These are phyloP conservation scores for Croton setiger DNA, from an alignment of 441 rosid species.

Conservation along the genomic window DNA sequence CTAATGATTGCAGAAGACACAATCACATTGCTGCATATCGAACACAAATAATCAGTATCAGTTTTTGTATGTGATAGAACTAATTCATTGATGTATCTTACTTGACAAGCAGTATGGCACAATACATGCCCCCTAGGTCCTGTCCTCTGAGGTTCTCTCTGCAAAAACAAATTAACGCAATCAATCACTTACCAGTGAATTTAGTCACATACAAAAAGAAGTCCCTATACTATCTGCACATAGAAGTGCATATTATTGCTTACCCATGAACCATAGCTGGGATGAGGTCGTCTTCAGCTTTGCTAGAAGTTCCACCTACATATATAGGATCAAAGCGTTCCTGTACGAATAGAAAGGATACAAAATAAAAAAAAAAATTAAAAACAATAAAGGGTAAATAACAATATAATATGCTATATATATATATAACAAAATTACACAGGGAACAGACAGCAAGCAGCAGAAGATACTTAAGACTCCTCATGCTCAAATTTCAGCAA, in stretches of 20 bases:
- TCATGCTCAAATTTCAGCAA: background rate
- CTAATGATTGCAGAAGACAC: conserved; percentile 79
- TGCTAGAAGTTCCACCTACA: conserved; percentile 40
- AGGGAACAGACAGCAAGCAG: background rate
- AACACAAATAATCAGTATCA: conserved; percentile 4
- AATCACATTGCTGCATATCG: conserved; percentile 59
- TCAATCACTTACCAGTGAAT: conserved; percentile 1
- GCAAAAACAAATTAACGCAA: conserved; percentile 24
- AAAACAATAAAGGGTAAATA: background rate
- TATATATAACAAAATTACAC: background rate
- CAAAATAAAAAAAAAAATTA: background rate
- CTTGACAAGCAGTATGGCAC: conserved; percentile 76
- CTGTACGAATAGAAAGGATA: conserved; percentile 27
- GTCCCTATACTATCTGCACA: background rate
- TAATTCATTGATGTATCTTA: conserved; percentile 33
- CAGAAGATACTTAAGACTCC: background rate
- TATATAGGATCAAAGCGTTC: conserved; percentile 84
- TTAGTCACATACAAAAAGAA: background rate
- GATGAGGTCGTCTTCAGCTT: conserved; percentile 56
- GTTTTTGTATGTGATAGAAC: background rate
- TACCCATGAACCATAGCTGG: conserved; percentile 87
- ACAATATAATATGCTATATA: background rate
- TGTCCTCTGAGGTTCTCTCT: conserved; percentile 57
- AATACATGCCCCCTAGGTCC: conserved; percentile 82
- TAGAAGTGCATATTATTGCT: conserved; percentile 24